phyloP scores from a whole-genome alignment of 139 green algal species.

The Microglena sp. region DNA sequence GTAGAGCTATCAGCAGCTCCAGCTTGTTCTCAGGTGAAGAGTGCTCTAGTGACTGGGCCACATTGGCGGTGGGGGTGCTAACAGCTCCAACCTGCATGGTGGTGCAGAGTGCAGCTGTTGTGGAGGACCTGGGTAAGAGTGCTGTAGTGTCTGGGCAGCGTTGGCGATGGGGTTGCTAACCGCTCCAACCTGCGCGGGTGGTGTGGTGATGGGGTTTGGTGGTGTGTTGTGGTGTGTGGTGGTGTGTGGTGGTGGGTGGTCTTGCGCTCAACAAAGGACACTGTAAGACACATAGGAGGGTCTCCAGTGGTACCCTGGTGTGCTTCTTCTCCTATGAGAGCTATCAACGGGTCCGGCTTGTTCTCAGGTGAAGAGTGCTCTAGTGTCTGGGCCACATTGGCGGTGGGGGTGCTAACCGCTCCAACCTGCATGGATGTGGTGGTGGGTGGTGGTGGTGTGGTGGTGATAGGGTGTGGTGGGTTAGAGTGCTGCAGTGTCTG shows the following conservation, averaged over 20 bases:
- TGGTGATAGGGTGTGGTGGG: too few relatives aligned
- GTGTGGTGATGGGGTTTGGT: too few relatives aligned
- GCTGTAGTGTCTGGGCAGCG: slow-evolving; percentile 57
- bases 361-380: slow-evolving; percentile 38
- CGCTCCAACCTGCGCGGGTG: slow-evolving; percentile 47
- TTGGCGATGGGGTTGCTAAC: slow-evolving; percentile 65
- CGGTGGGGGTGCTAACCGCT: slow-evolving; percentile 27
- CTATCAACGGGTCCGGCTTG: slow-evolving; percentile 4
- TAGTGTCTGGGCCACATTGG: slow-evolving; percentile 69
- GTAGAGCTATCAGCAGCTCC: slow-evolving; percentile 9
- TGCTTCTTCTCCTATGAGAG: slow-evolving; percentile 13
- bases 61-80: slow-evolving; percentile 54
- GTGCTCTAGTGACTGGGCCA: slow-evolving; percentile 66
- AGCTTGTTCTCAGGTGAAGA: slow-evolving; percentile 5
- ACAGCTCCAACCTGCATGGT: slow-evolving; percentile 9
- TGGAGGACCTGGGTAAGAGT: too few relatives aligned
- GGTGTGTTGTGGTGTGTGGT: too few relatives aligned
- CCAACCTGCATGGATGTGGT: slow-evolving; percentile 7
- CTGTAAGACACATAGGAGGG: slow-evolving; percentile 61
- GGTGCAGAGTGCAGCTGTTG: too few relatives aligned
- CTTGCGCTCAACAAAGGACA: slow-evolving; percentile 86
- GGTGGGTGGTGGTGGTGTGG: too few relatives aligned
- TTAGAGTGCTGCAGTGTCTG: too few relatives aligned
- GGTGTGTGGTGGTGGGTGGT: too few relatives aligned
- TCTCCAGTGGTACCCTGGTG: slow-evolving; percentile 11